Base-by-base conservation (phyloP, 176 grass and related monocot genomes). In the Paspalum vaginatum region DNA sequence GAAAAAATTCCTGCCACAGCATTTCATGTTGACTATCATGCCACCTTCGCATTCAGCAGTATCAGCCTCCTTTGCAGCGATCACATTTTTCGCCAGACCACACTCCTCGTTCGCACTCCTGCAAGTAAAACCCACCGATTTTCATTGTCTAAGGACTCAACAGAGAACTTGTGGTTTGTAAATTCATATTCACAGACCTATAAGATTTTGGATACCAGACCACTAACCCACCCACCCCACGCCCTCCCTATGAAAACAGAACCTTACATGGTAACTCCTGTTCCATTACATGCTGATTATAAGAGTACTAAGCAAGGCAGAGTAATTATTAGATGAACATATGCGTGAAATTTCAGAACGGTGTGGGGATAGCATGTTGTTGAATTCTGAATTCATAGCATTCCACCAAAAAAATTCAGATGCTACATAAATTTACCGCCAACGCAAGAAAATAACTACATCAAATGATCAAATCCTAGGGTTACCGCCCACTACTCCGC, bases 41-140 rank as follows among this genome's bases (percentile, higher is more conserved):
- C 66, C 83, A 99, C 92, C 96, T 93, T 99, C 96, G 12, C 85
- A 89, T 91, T 99, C 96, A 51, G 86, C 87, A 5, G 85, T 79
- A 74, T 99, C 92, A 65, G 76, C 54, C 22, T 99, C 92, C 79
- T 93, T 95, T 1, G 49, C 72, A 54, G 62, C 59, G 26, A 79
- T 70, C 15, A 56, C 50, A 76, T 15, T 89, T 89, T 93, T 95
- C 14, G 74, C 43, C 87, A 79, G 79, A 78, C 22, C 80, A 22
- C 84, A 82, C 65, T 98, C 96, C n/a, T 91, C 81, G 20, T 47
- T 85, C 70, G 46, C 56, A 74, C 46, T 75, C 78, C 89, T 94
- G 86, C 59, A 83, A 57, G 61, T 25, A 68, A 38, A 18, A 68
- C 24, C 13, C 53, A 56, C 5, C 61, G 75, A 21, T 32, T 55